Evolutionary conservation across 1,139 yeast genomes (phyloP), one percentile per base, ranked within the genome.

Genomic region (Casaregolazyma suthepensis): DNA sequence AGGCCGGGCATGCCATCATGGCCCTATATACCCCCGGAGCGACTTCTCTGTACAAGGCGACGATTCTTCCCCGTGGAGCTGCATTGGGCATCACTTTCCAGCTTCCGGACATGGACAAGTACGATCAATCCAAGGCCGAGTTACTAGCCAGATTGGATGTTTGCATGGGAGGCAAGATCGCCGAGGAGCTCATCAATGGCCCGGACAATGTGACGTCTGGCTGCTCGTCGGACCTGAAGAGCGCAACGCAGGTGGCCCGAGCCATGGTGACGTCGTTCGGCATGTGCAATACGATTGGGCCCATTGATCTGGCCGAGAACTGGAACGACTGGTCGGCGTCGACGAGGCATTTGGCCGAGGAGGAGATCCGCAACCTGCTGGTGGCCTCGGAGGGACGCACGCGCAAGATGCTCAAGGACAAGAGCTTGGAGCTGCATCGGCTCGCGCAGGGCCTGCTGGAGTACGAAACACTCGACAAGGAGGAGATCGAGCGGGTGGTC

Each of bases 1-100:
- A 93, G 74, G 99, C 99, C 9, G 99, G 99, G 2, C 99, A 93
- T 72, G 99, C 99, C 3, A 88, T 93, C 56, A 89, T 91, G 88
- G 98, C 99, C 5, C 79, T 93, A 81, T 93, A 80, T 71, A 88
- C 96, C 10, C 83, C 84, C 10, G 97, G 96, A n/a, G 98, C 99
- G 9, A 90, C 96, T 5, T 91, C 96, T 2, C 77, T 94, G 56
- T 94, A 94, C 73, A 93, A 93, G 72, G 99, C 98, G 1, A 94
- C 99, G 0, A 91, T 93, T 61, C 77, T 93, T 59, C 99, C 99
- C 48, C 81, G 99, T 68, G 99, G 99, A 45, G 78, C 96, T 62
- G 98, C 99, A 0, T 76, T 93, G 53, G 99, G 99, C 67, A 83
- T 94, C 52, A 93, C 99, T 1, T 93, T 91, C 79, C 98, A 91